Conservation (phyloP, 768 basidiomycete species). For the Tylopilus balloui region DNA sequence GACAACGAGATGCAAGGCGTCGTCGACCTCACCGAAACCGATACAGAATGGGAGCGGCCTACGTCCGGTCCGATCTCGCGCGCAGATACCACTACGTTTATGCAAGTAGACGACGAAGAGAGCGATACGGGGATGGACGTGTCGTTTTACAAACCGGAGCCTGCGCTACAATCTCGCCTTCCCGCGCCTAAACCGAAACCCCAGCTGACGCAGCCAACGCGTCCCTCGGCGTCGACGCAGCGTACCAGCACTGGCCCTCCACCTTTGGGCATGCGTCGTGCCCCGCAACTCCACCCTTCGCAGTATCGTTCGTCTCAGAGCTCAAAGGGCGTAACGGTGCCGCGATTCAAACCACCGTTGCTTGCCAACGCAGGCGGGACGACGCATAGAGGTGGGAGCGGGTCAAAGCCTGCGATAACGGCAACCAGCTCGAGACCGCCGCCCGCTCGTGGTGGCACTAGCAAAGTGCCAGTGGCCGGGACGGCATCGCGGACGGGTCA, state of each 20-base stretch:
- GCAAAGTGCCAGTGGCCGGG: neutral
- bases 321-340: constrained; percentile 14
- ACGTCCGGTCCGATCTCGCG: neutral
- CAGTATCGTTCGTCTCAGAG: constrained; percentile 21
- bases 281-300: constrained; percentile 12
- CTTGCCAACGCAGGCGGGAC: constrained; percentile 4
- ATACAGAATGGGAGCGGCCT: constrained; percentile 14
- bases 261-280: constrained; percentile 29
- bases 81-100: constrained; percentile 9
- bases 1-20: constrained; percentile 15
- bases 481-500: neutral
- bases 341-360: constrained; percentile 29
- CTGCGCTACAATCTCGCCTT: neutral
- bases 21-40: constrained; percentile 22
- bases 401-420: neutral
- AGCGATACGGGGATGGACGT: constrained; percentile 16
- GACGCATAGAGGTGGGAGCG: neutral
- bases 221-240: constrained; percentile 10
- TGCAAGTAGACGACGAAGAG: constrained; percentile 16
- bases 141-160: constrained; percentile 13
- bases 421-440: neutral
- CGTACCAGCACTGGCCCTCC: constrained; percentile 20
- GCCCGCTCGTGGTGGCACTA: neutral
- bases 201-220: constrained; percentile 1
- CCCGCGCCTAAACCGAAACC: neutral